phyloP scores from a whole-genome alignment of 1,139 yeast genomes.

The Yamadazyma atlantica region DNA sequence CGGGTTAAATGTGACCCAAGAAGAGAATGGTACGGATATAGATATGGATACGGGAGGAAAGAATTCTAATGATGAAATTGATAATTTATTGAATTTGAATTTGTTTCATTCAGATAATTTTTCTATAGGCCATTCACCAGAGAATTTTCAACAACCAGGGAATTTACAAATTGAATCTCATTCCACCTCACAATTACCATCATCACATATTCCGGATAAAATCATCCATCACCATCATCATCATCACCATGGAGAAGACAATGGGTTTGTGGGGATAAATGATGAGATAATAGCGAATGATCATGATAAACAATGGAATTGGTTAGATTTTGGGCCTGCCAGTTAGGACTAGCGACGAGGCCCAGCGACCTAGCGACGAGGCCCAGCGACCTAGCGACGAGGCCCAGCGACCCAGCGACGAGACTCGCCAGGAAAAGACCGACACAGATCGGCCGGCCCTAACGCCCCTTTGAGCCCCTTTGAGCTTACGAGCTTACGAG shows the following conservation, averaged over 20 bases:
- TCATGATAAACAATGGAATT: constrained; percentile 25
- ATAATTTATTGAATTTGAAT: constrained; percentile 40
- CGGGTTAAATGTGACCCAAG: constrained; percentile 14
- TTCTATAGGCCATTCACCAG: constrained; percentile 12
- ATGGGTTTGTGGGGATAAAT: constrained; percentile 15
- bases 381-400: too few species aligned
- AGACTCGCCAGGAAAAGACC: too few species aligned
- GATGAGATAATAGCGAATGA: constrained; percentile 16
- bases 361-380: too few species aligned
- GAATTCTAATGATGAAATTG: constrained; percentile 34
- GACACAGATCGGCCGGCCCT: too few species aligned
- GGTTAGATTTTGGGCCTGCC: constrained; percentile 31
- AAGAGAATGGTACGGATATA: constrained; percentile 6
- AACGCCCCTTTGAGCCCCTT: too few species aligned
- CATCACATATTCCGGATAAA: constrained; percentile 3
- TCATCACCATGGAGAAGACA: constrained; percentile 4
- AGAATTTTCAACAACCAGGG: constrained; percentile 2
- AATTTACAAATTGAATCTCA: constrained; percentile 1
- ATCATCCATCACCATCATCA: constrained; percentile 3
- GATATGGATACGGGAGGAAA: constrained; percentile 6
- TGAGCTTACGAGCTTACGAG: too few species aligned
- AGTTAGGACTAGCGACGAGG: too few species aligned
- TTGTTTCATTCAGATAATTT: constrained; percentile 37
- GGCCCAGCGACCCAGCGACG: too few species aligned
- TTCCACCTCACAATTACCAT: constrained; percentile 1